Base-by-base conservation (phyloP, 2,329 filamentous ascomycete species). In the Fusarium algeriense region DNA sequence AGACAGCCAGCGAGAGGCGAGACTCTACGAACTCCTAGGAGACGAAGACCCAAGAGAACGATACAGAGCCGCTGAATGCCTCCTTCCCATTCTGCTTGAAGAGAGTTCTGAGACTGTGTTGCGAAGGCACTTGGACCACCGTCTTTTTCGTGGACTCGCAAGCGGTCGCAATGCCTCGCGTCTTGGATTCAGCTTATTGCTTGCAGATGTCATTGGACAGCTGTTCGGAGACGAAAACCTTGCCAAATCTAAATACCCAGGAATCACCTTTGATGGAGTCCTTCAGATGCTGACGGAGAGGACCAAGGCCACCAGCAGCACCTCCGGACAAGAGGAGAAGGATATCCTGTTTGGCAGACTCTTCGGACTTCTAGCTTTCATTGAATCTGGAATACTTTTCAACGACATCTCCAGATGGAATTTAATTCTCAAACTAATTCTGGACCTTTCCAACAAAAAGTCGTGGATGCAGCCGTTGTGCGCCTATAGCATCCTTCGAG, bases 381-480 rank as follows among this genome's bases (percentile, higher is more conserved):
- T 98, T 46, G 90, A 94, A 79, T 93, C 95, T 15, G 88, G 88
- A 7, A 87, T 94, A 43, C 83, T 97, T 15, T 91, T 95, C 73
- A 80, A 84, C 7, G 84, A 89, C 37, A 81, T 85, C 20, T 83
- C 87, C 7, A 86, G 84, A 75, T 94, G 92, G 90, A 84, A 85
- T 48, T 84, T 86, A 59, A 85, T 97, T n/a, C 83, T 98, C 50
- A 88, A 92, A 58, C 83, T 93, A 57, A 83, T 98, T 35, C 87
- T 94, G 75, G 88, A 90, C 68, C 86, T 98, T 66, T 90, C 92
- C 43, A 88, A 89, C 75, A 93, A 93, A 81, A 97, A 97, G 81
- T 89, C 93, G 35, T 98, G 95, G 95, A 86, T 98, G 72, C 89
- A 93, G 67, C 91, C 95, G 76, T 93, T 97, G 79, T 97, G 94